Percentiles rank a stretch among this genome's conserved stretches.
phyloP scores from a whole-genome alignment of 805 yeast species.

The Nakazawaea siamensis region DNA sequence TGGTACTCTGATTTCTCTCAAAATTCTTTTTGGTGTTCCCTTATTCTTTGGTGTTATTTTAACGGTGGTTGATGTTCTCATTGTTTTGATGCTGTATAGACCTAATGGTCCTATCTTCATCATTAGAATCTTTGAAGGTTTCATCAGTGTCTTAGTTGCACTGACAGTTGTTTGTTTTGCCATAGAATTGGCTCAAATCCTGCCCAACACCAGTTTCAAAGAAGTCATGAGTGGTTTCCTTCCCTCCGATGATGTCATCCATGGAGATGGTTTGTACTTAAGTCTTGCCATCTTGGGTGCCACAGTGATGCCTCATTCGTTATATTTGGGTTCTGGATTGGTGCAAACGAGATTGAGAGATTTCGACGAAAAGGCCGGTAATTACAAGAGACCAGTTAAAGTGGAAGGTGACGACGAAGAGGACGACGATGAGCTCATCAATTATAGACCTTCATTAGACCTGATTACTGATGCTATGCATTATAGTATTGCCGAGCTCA shows the following conservation, averaged over 20 bases:
- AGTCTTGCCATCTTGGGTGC: slow-evolving; percentile 87
- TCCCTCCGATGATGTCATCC: slow-evolving; percentile 53
- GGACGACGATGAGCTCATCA: slow-evolving; percentile 28
- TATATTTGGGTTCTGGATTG: slow-evolving; percentile 77
- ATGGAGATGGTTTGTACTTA: slow-evolving; percentile 61
- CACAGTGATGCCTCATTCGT: slow-evolving; percentile 90
- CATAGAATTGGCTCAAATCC: slow-evolving; percentile 54
- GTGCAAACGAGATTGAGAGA: slow-evolving; percentile 81
- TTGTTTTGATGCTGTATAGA: slow-evolving; percentile 70
- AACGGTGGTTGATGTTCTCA: slow-evolving; percentile 75
- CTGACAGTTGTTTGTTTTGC: slow-evolving; percentile 73
- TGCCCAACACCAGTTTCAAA: slow-evolving; percentile 36
- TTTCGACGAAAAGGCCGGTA: slow-evolving; percentile 42
- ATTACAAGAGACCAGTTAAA: slow-evolving; percentile 13
- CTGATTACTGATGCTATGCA: slow-evolving; percentile 69
- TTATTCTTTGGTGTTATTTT: slow-evolving; percentile 65
- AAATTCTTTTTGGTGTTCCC: slow-evolving; percentile 70
- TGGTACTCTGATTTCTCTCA: slow-evolving; percentile 83
- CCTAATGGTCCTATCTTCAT: slow-evolving; percentile 70
- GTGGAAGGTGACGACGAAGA: slow-evolving; percentile 15
- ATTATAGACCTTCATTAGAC: slow-evolving; percentile 61
- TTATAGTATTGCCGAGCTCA: slow-evolving; percentile 65
- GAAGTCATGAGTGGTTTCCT: slow-evolving; percentile 59
- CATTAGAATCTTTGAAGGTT: slow-evolving; percentile 68
- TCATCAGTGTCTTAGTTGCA: slow-evolving; percentile 63